phyloP scores from a whole-genome alignment of 495 filamentous ascomycete genomes.

The Penicillium daleae region DNA sequence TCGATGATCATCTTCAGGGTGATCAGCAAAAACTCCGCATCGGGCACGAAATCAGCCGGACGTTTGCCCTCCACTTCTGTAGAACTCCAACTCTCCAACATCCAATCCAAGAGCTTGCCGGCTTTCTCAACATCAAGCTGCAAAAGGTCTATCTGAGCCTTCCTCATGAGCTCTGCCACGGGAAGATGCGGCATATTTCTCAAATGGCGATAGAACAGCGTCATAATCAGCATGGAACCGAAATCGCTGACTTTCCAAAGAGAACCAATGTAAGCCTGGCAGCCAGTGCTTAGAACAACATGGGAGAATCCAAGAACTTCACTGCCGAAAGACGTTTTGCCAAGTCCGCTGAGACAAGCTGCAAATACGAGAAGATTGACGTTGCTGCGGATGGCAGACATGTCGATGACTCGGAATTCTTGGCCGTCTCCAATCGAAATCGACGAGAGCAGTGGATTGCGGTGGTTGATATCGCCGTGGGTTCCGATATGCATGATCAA shows the following conservation, averaged over 20 bases:
- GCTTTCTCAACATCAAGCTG: constrained; percentile 28
- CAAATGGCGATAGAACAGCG: constrained; percentile 33
- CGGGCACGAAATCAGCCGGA: constrained; percentile 30
- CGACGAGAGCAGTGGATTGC: constrained; percentile 34
- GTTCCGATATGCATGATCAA: constrained; percentile 37
- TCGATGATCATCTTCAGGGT: constrained; percentile 28
- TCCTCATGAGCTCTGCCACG: constrained; percentile 25
- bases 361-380: constrained; percentile 37
- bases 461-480: constrained; percentile 30
- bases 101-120: constrained; percentile 22
- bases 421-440: constrained; percentile 33
- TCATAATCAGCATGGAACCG: constrained; percentile 39
- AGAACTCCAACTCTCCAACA: constrained; percentile 23
- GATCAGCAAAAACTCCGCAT: constrained; percentile 25
- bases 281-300: constrained; percentile 34
- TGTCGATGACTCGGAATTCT: constrained; percentile 35
- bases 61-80: neutral
- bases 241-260: constrained; percentile 39
- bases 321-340: constrained; percentile 29
- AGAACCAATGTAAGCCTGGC: constrained; percentile 36
- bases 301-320: constrained; percentile 38
- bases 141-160: constrained; percentile 31
- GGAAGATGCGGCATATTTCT: constrained; percentile 14
- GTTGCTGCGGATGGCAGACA: constrained; percentile 30
- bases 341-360: constrained; percentile 36